These are phyloP conservation scores for Claviceps spartinae DNA, from an alignment of 2,329 filamentous ascomycete genomes.

Conservation along the genomic window DNA sequence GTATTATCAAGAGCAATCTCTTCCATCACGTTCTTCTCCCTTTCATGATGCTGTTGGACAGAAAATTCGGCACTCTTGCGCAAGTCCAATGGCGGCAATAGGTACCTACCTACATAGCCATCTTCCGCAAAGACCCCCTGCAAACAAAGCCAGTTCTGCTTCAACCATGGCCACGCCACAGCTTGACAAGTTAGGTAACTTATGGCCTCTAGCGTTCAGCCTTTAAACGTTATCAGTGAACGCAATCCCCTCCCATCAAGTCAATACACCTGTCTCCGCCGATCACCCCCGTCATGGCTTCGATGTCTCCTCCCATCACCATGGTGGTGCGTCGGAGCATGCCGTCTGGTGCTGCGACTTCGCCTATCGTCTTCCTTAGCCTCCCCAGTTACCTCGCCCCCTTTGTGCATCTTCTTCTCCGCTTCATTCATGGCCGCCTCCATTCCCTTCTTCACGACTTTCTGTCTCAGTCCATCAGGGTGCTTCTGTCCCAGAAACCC, in stretches of 20 bases:
- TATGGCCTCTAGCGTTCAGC: neutral
- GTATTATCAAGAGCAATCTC: too few species aligned
- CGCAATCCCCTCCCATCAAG: neutral
- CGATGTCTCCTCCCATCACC: neutral
- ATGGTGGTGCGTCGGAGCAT: neutral
- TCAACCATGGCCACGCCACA: too few species aligned
- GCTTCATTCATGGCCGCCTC: constrained; percentile 6
- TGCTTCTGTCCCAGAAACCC: constrained; percentile 28
- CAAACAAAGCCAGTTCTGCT: too few species aligned
- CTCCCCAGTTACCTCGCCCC: neutral
- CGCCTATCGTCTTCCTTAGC: neutral
- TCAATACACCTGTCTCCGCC: neutral
- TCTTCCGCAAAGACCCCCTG: too few species aligned
- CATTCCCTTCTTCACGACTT: constrained; percentile 4
- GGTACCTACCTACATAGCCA: too few species aligned
- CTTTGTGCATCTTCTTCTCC: constrained; percentile 5
- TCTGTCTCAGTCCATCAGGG: constrained; percentile 11
- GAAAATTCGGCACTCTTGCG: too few species aligned
- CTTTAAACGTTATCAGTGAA: neutral
- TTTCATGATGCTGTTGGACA: too few species aligned
- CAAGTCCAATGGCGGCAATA: too few species aligned
- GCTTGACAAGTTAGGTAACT: neutral
- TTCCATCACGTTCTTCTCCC: too few species aligned
- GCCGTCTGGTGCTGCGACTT: neutral
- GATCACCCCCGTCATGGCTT: neutral